Percentiles rank a stretch among this genome's conserved stretches.
These are phyloP conservation scores for Vanderwaltozyma yarrowii DNA, from an alignment of 805 yeast genomes.

Conservation along the genomic window DNA sequence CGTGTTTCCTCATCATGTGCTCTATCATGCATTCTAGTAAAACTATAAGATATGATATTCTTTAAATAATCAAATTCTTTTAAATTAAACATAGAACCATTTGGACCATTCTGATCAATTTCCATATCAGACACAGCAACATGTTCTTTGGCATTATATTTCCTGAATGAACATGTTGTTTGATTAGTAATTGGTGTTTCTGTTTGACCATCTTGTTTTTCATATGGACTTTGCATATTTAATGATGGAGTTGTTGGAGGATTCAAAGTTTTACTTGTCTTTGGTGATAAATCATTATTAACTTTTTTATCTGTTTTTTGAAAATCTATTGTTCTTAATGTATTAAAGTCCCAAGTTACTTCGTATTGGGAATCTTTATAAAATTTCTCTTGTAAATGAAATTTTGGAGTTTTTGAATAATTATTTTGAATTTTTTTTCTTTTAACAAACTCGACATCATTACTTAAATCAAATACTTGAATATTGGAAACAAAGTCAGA, in stretches of 20 bases:
- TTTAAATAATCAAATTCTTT: constrained; percentile 30
- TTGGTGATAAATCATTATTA: not conserved
- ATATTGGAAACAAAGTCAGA: constrained; percentile 39
- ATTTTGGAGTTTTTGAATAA: constrained; percentile 30
- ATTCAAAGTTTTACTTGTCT: constrained; percentile 1
- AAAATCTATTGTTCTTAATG: not conserved
- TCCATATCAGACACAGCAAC: constrained; percentile 15
- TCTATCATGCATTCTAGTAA: constrained; percentile 39
- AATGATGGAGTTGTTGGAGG: constrained; percentile 7
- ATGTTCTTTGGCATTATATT: constrained; percentile 5
- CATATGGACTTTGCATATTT: constrained; percentile 9
- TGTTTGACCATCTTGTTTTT: constrained; percentile 3
- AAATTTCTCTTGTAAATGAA: constrained; percentile 25
- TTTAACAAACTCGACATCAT: constrained; percentile 31
- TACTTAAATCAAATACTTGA: constrained; percentile 30
- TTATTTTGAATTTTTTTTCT: constrained; percentile 18
- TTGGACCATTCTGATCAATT: constrained; percentile 14
- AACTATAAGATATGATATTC: constrained; percentile 35
- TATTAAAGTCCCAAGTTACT: constrained; percentile 10
- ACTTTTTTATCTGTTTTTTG: not conserved
- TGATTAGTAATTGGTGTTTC: constrained; percentile 15
- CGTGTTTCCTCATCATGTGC: constrained; percentile 43
- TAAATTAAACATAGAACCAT: constrained; percentile 2
- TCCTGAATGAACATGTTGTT: constrained; percentile 17
- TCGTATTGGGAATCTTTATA: constrained; percentile 15